These are phyloP conservation scores for Talaromyces liani DNA, from an alignment of 495 filamentous ascomycete species.

Conservation along the genomic window DNA sequence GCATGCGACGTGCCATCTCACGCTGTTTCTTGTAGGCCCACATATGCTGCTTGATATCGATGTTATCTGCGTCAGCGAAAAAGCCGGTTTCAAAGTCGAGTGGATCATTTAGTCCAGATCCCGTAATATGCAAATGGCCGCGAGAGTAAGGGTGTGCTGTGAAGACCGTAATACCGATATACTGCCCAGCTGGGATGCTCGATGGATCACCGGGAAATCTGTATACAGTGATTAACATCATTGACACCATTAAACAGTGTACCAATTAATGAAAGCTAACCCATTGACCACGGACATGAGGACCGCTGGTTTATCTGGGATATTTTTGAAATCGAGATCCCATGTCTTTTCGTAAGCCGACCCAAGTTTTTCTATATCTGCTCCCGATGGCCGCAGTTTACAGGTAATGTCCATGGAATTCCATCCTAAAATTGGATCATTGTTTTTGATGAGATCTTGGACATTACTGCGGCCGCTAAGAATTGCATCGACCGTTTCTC, in stretches of 20 bases:
- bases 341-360: slow-evolving; percentile 31
- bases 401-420: slow-evolving; percentile 17
- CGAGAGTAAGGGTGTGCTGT: slow-evolving; percentile 48
- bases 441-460: slow-evolving; percentile 16
- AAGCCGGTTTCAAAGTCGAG: slow-evolving; percentile 24
- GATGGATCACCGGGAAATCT: slow-evolving; percentile 27
- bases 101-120: slow-evolving; percentile 15
- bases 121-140: slow-evolving; percentile 48
- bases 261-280: slow-evolving; percentile 3
- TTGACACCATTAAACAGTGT: too few species aligned
- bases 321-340: slow-evolving; percentile 35
- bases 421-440: slow-evolving; percentile 32
- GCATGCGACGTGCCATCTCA: slow-evolving; percentile 48
- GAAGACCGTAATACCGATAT: slow-evolving; percentile 25
- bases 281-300: slow-evolving; percentile 18
- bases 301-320: slow-evolving; percentile 29
- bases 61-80: slow-evolving; percentile 36
- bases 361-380: slow-evolving; percentile 33
- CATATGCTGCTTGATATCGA: slow-evolving; percentile 18
- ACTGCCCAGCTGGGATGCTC: slow-evolving; percentile 25
- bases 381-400: slow-evolving; percentile 20
- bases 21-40: slow-evolving; percentile 46
- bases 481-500: slow-evolving; percentile 31
- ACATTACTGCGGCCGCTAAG: slow-evolving; percentile 22
- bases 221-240: neutral